Evolutionary conservation across 2,329 filamentous ascomycete genomes (phyloP), one percentile per base, ranked within the genome.

Genomic region (Coleophoma eucalyptorum): DNA sequence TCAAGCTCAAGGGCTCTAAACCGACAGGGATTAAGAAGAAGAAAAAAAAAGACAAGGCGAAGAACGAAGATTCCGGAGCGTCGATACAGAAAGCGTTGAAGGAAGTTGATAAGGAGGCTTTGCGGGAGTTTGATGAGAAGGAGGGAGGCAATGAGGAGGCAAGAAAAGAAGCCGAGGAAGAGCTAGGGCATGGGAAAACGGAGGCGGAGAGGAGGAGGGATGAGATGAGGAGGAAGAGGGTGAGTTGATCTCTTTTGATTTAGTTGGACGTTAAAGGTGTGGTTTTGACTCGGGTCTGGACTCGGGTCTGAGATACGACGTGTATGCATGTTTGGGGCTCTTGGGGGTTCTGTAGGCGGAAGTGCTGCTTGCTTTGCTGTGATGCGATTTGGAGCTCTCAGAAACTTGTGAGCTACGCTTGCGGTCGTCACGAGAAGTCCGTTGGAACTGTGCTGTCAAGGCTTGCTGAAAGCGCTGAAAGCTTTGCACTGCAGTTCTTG

Each of bases 171-270:
- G 46, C 16, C 6, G 34, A 48, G 19, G 16, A 20, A 11, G 33
- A 45, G 12, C 16, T 35, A 18, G 20, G 21, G n/a, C 65, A 66
- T 2, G 59, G 64, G 55, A 95, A 94, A 76, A 96, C 92, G 0
- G 90, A 94, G 57, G 83, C 91, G 1, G 90, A 96, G 72, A 76
- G 77, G 60, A 78, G 83, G 45, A 82, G 93, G 62, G 89, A 93
- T 57, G 91, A 96, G 71, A 77, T 80, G 58, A 83, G 85, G 67
- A 80, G 82, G 66, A 92, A 90, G 71, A 81, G 89, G 74, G 88
- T 89, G 76, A 54, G 83, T 26, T 26, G 26, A 26, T 26, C 5
- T 26, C 10, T 77, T 12, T 42, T 33, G 12, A 40, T 20, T 19
- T 38, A 21, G 41, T 20, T 34, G 34, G 40, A 31, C 8, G 32